phyloP scores from a whole-genome alignment of 768 basidiomycete genomes.

The Suillus lakei region DNA sequence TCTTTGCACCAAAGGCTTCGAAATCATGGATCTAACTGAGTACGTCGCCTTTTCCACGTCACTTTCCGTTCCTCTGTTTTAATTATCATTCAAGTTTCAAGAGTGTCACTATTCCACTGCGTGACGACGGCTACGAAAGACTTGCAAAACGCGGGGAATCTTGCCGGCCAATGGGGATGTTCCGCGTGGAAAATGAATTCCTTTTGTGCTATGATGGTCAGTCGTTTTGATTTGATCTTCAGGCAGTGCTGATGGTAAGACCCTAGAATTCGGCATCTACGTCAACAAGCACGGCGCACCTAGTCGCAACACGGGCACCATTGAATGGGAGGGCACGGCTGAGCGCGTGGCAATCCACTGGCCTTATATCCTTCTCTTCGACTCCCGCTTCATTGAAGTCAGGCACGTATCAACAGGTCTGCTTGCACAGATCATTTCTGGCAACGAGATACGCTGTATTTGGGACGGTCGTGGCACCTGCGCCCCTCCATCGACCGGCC shows the following conservation, averaged over 20 bases:
- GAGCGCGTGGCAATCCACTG: conserved; percentile 89
- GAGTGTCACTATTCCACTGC: conserved; percentile 86
- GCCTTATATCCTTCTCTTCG: conserved; percentile 88
- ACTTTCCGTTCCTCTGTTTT: neutral
- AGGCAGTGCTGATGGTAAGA: conserved; percentile 11
- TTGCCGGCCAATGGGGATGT: conserved; percentile 87
- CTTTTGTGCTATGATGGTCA: conserved; percentile 87
- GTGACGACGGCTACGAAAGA: conserved; percentile 72
- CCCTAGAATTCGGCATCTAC: conserved; percentile 85
- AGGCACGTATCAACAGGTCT: conserved; percentile 82
- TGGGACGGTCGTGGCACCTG: conserved; percentile 80
- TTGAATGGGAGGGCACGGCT: conserved; percentile 95
- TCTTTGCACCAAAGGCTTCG: conserved; percentile 92
- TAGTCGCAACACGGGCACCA: conserved; percentile 66
- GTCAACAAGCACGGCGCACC: conserved; percentile 93
- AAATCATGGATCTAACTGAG: conserved; percentile 97
- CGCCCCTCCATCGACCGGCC: conserved; percentile 28
- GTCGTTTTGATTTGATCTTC: conserved; percentile 18
- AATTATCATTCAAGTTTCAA: conserved; percentile 59
- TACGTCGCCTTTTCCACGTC: conserved; percentile 42
- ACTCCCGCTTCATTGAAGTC: conserved; percentile 89
- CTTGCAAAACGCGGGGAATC: conserved; percentile 82
- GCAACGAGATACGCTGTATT: conserved; percentile 81
- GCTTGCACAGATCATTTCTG: conserved; percentile 81
- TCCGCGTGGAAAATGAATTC: conserved; percentile 88